These are phyloP conservation scores for Tolypocladium ophioglossoides DNA, from an alignment of 2,329 filamentous ascomycete genomes.

Conservation along the genomic window DNA sequence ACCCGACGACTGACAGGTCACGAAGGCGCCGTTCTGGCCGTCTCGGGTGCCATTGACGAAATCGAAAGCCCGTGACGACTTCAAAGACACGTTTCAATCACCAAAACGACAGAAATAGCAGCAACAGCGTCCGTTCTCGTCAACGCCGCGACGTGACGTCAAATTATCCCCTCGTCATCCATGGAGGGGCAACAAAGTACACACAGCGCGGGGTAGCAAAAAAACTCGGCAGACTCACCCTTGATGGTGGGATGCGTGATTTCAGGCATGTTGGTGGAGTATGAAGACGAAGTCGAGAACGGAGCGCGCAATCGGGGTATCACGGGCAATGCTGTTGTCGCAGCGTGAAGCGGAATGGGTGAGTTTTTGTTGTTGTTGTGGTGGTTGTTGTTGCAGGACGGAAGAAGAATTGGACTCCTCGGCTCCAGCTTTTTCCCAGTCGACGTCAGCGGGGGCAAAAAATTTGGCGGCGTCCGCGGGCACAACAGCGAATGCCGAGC, in stretches of 20 bases:
- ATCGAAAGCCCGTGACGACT: not conserved
- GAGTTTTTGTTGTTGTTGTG: not conserved
- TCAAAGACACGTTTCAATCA: not conserved
- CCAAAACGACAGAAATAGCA: not conserved
- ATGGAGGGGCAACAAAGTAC: slow-evolving; percentile 9
- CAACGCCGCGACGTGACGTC: not conserved
- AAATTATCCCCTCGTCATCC: not conserved
- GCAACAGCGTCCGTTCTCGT: not conserved
- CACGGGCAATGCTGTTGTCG: not conserved
- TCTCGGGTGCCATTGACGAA: not conserved
- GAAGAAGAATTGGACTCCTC: not conserved
- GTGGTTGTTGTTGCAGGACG: not conserved
- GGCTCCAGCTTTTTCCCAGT: not conserved
- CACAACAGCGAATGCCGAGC: not conserved
- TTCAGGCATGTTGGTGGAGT: slow-evolving; percentile 32
- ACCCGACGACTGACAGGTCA: not conserved
- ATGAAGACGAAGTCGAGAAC: not conserved
- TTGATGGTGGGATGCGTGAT: slow-evolving; percentile 48
- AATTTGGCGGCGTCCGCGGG: not conserved
- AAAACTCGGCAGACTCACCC: slow-evolving; percentile 30
- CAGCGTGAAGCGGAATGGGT: not conserved
- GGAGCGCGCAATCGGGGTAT: not conserved
- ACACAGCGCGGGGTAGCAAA: not conserved
- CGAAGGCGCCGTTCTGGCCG: not conserved
- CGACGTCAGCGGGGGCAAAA: not conserved